Base-by-base conservation (phyloP, 306 rosid species). In the Begonia peltatifolia region DNA sequence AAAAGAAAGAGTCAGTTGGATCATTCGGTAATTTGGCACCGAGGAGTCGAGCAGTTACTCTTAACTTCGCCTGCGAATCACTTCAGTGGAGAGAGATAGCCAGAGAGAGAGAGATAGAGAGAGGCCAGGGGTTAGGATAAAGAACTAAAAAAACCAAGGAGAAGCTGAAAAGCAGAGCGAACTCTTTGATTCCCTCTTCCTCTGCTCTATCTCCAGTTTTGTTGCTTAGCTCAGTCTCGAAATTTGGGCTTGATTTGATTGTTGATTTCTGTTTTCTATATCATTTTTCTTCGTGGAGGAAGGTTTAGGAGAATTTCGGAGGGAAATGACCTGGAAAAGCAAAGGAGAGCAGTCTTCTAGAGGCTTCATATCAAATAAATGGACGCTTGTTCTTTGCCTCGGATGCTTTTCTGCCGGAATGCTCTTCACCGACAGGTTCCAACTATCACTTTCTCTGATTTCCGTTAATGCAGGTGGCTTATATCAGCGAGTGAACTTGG, bases 391-490 rank as follows among this genome's bases (percentile, higher is more conserved):
- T 22, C 82, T 92, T 3, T 92, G 99, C 74, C 49, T 92, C 10
- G 77, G 78, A 62, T 62, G 96, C 69, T 92, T 92, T 69, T 86
- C 92, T 73, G 81, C 76, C 59, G 99, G 99, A 42, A 64, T 92
- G 86, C 50, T 86, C 65, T 86, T 92, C 82, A 86, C 94, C 42
- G 78, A 77, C 68, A 83, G 95, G 99, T 90, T 50, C 42, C 44
- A 17, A 42, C 56, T 14, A 53, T 52, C 59, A 20, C 35, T 56
- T 46, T 50, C 5, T 36, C 12, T 3, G 55, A 46, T 57, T 56
- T 13, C 43, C 15, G 38, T 25, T 57, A 22, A 35, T 14, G 48
- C 48, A 44, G 48, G 12, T 12, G 48, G 14, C 14, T n/a, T 11
- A 44, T 12, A 30, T 5, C 38, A 7, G 38, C 6, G 38, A 30